Evolutionary conservation across 805 yeast species (phyloP), one percentile per base, ranked within the genome.

Genomic region (Teunomyces tritomae): DNA sequence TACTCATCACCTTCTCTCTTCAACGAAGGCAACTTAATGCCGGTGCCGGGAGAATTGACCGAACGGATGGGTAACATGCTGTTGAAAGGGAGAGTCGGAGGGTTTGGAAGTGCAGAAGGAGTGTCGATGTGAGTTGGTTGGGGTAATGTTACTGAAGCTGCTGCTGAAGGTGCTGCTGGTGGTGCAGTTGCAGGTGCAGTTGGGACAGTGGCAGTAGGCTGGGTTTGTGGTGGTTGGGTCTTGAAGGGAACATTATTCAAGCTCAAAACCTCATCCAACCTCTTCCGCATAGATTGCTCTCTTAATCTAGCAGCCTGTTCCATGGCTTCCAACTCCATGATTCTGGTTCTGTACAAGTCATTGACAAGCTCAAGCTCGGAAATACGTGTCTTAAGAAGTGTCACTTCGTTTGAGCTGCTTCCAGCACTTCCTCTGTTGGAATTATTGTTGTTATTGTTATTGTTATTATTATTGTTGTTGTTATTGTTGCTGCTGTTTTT

Each of bases 341-440:
- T 88, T 55, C 96, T 80, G 5, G 92, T 80, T 56, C 88, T 80
- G 71, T 89, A 88, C 49, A 92, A 70, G 62, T 91, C 97, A 58
- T 90, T 91, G 35, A 92, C 96, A 37, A 91, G 74, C 63, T 92
- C 98, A 51, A 92, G 76, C 63, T 92, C 98, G 9, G 87, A 81
- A 17, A 91, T 88, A 49, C 95, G 76, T 0, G 96, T 88, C 53
- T 82, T 80, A 52, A 91, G 68, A 24, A 66, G 57, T 24, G 74
- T 69, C 10, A 65, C 56, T 53, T 70, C 75, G 51, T 68, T 68
- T 16, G 27, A 42, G 40, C 8, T 37, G 10, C 40, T 26, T 20
- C 29, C 40, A 32, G 14, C 34, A 36, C 47, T 46, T 14, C 42
- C 40, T 26, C 27, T 24, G 29, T 48, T 34, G 49, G 20, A 16